Evolutionary conservation across 371 early-diverging fungal genomes (phyloP).

Genomic region (Rhizomucor pusillus): DNA sequence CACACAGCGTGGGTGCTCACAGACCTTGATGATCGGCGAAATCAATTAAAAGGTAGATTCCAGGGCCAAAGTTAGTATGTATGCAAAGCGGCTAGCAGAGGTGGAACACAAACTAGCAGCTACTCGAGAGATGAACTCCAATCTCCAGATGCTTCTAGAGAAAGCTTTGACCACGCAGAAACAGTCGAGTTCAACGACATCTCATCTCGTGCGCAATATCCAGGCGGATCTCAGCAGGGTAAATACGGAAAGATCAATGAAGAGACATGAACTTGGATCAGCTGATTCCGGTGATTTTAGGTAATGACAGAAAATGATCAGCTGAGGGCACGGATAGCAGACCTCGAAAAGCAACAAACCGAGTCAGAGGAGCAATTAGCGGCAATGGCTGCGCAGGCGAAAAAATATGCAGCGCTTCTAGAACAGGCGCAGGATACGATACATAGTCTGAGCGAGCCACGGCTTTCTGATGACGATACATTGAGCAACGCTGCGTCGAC

Average conservation of each 20-base stretch:
- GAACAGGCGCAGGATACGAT: conserved; percentile 71
- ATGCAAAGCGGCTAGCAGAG: conserved; percentile 63
- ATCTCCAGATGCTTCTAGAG: conserved; percentile 54
- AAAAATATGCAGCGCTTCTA: conserved; percentile 60
- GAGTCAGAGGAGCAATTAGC: conserved; percentile 60
- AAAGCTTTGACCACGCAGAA: conserved; percentile 59
- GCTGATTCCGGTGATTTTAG: conserved; percentile 32
- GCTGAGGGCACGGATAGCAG: conserved; percentile 55
- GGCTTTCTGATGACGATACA: conserved; percentile 38
- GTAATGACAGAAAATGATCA: conserved; percentile 62
- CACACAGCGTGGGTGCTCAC: background rate
- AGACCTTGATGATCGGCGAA: conserved; percentile 2
- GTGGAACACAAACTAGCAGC: conserved; percentile 62
- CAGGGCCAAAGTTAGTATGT: conserved; percentile 55
- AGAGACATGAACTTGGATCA: no score
- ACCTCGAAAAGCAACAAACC: conserved; percentile 60
- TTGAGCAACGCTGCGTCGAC: conserved; percentile 21
- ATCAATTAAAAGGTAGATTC: conserved; percentile 38
- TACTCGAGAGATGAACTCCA: conserved; percentile 62
- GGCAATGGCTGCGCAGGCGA: conserved; percentile 62
- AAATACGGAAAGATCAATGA: conserved; percentile 6
- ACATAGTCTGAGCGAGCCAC: conserved; percentile 50
- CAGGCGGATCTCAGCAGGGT: conserved; percentile 64
- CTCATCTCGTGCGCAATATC: conserved; percentile 60
- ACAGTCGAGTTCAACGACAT: conserved; percentile 57